Base-by-base conservation (phyloP, 345 rosid species). In the Aquilaria malaccensis region DNA sequence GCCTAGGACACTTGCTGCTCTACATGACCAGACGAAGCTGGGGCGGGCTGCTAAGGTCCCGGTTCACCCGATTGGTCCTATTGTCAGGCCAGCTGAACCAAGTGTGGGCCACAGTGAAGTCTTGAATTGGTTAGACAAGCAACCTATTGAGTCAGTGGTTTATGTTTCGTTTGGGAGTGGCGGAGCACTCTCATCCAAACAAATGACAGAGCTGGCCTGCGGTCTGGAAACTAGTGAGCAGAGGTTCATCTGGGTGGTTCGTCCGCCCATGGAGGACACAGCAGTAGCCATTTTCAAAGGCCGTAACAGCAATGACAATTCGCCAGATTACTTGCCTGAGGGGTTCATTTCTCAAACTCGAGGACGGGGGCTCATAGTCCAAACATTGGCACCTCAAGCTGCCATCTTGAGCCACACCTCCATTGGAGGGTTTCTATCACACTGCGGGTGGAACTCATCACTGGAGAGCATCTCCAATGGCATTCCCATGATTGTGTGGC, bases 401-500 rank as follows among this genome's bases (percentile, higher is more conserved):
- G 80, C 78, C 61, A 80, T 86, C 33, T 41, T 81, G 33, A 63
- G 65, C 63, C 83, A 80, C 22, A 67, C 75, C 14, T 66, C 86
- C 2, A 58, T 73, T 0, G 82, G 86, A 4, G 83, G 77, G 22
- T 81, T 83, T 68, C 62, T 86, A 59, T 70, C 80, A 7, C 84
- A 79, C 14, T 83, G 82, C 43, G 77, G 87, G 31, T 80, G 92
- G 83, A 86, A 86, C 67, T 81, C 85, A 7, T 61, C 72, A 4
- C 50, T 76, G 41, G 82, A 78, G 74, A 78, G 82, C 49, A 65
- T 78, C 2, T 59, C 64, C 11, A 83, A 76, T n/a, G 85, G 83
- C 48, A 72, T 83, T 41, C 85, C 85, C 1, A 79, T 86, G 81
- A 65, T 79, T 30, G 82, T 68, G 10, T 83, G 91, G 88, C 91